Conservation (phyloP, 257 asterid species). For the Petrea volubilis region DNA sequence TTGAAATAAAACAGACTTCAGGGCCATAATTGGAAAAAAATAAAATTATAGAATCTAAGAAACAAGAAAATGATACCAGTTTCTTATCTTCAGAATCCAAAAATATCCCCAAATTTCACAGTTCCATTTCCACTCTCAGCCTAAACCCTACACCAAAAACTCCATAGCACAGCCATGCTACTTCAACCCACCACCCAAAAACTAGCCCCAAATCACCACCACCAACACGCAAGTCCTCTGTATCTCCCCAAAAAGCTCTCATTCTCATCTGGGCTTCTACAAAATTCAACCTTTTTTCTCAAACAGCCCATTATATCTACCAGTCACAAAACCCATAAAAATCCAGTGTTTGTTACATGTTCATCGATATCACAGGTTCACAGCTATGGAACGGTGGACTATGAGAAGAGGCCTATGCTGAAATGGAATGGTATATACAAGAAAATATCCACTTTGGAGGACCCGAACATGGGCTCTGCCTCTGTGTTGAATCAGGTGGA, state of each 20-base stretch:
- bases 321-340: conserved; percentile 30
- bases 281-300: conserved; percentile 32
- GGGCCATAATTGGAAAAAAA: conserved; percentile 15
- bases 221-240: conserved; percentile 20
- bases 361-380: conserved; percentile 58
- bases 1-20: neutral
- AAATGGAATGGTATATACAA: conserved; percentile 69
- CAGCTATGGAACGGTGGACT: conserved; percentile 62
- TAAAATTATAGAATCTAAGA: neutral
- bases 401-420: conserved; percentile 55
- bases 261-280: conserved; percentile 49
- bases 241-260: conserved; percentile 41
- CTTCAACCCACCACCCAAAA: conserved; percentile 58
- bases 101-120: neutral
- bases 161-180: conserved; percentile 44
- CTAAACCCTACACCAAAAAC: conserved; percentile 37
- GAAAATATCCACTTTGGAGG: conserved; percentile 52
- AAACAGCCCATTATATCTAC: conserved; percentile 35
- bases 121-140: conserved; percentile 4
- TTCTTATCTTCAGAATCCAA: conserved; percentile 23
- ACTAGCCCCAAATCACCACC: conserved; percentile 37
- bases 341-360: conserved; percentile 38
- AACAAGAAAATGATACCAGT: neutral
- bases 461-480: conserved; percentile 47
- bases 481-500: conserved; percentile 77